A percentile compares a stretch with the other conserved stretches of the same genome.
Evolutionary conservation across 257 asterid species (phyloP).

Genomic region (Solanum rostratum): DNA sequence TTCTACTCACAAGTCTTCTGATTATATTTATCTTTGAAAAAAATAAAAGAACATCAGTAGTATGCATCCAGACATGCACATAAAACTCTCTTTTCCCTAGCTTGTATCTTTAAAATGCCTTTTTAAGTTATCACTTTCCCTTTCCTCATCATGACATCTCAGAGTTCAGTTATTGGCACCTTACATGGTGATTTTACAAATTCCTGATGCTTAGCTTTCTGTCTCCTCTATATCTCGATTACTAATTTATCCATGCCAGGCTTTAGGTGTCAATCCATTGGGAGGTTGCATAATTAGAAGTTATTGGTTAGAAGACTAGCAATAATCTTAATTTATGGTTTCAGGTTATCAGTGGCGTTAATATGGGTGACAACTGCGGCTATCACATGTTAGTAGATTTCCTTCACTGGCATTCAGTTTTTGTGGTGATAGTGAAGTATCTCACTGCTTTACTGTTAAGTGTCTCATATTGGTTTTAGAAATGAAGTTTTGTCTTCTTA

Average conservation of each 20-base stretch:
- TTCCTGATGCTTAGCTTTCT: not conserved
- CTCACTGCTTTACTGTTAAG: not conserved
- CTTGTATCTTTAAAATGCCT: not conserved
- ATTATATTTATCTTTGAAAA: not conserved
- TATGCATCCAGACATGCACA: not conserved
- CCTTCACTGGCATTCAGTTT: not conserved
- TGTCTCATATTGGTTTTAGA: conserved; percentile 7
- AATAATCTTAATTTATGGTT: conserved; percentile 9
- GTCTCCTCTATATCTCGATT: not conserved
- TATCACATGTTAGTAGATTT: conserved; percentile 56
- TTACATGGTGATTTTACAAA: not conserved
- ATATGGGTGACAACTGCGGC: conserved; percentile 82
- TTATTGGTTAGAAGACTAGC: not conserved
- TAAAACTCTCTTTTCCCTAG: not conserved
- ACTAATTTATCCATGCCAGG: not conserved
- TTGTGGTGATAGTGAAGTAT: not conserved
- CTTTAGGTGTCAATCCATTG: not conserved
- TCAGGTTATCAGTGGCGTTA: conserved; percentile 88
- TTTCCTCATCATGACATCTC: not conserved
- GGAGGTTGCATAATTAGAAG: not conserved
- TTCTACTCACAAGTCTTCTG: not conserved
- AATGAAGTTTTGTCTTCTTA: not conserved
- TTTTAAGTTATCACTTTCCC: not conserved
- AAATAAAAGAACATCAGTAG: not conserved
- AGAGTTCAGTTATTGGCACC: not conserved